Base-by-base conservation (phyloP, 306 rosid genomes). In the cucumber (Cucumis sativus) region DNA sequence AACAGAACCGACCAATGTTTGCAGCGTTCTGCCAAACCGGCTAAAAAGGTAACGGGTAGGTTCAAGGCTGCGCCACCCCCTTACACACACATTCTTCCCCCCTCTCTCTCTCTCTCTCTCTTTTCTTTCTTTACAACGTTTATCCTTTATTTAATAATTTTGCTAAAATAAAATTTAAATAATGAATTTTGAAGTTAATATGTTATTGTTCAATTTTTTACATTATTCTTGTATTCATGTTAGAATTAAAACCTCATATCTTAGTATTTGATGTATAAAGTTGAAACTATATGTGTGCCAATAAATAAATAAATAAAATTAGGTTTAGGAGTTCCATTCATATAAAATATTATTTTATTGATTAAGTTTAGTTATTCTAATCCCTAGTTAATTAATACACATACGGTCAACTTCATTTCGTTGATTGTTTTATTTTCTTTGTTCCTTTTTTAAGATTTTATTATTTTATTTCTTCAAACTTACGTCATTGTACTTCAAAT, bases 1-100 rank as follows among this genome's bases (percentile, higher is more conserved):
- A 47, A 68, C 6, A 45, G 75, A 68, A 68, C 75, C 75, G 56
- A 68, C 75, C 75, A 68, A 47, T 68, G n/a, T 20, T 43, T 41
- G 37, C 25, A 43, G 74, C 8, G 4, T 68, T 43, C 35, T 68
- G 56, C 17, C 35, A 43, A 68, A 68, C 54, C 52, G 33, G 35
- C 33, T 68, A 68, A 68, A 68, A 68, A 45, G 56, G 37, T n/a
- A 21, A 12, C 0, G 20, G 51, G 56, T 41, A 68, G 74, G 56
- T 21, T 68, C 12, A 68, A 41, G 35, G 37, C 55, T 68, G 20
- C 3, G 56, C 56, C 74, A 12, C 74, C 74, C 74, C 74, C 55
- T 10, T 40, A 10, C 20, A 6, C 71, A 64, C 74, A 67, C 28
- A 18, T 18, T n/a, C 33, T 67, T 43, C 54, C 30, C n/a, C n/a